phyloP scores from a whole-genome alignment of 2,329 filamentous ascomycete genomes.

The Fusarium ambrosium region DNA sequence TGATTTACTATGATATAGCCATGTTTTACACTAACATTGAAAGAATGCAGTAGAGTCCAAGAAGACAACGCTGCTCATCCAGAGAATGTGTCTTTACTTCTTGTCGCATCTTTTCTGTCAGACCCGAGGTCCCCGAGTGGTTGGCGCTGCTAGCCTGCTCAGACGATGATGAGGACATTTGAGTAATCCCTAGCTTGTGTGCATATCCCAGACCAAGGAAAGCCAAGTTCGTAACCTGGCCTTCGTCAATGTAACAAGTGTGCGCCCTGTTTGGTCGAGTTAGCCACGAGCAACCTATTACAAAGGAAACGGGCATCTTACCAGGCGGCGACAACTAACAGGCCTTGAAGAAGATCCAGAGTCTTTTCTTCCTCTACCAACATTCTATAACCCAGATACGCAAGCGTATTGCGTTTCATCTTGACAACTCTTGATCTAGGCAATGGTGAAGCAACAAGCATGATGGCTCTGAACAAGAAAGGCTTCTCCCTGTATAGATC shows the following conservation, averaged over 20 bases:
- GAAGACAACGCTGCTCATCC: constrained; percentile 56
- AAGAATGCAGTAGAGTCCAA: constrained; percentile 57
- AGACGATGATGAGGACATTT: constrained; percentile 20
- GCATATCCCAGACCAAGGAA: constrained; percentile 58
- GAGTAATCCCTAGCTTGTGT: constrained; percentile 55
- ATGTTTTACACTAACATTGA: constrained; percentile 51
- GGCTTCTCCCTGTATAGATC: constrained; percentile 53
- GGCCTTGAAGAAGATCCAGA: constrained; percentile 61
- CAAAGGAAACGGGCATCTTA: constrained; percentile 39
- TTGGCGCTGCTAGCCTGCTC: constrained; percentile 24
- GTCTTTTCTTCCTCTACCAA: constrained; percentile 57
- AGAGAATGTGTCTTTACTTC: constrained; percentile 46
- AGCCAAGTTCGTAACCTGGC: constrained; percentile 54
- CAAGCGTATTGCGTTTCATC: constrained; percentile 58
- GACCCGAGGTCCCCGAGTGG: constrained; percentile 19
- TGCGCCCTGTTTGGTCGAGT: constrained; percentile 49
- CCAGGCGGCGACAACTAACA: constrained; percentile 62
- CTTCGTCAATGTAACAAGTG: constrained; percentile 52
- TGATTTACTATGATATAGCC: background rate
- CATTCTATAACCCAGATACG: constrained; percentile 58
- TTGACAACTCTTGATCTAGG: constrained; percentile 48
- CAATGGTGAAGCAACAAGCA: constrained; percentile 54
- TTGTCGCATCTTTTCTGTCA: constrained; percentile 31
- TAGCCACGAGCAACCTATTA: background rate
- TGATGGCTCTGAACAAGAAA: constrained; percentile 55